Evolutionary conservation across 176 grass and related monocot species (phyloP), one percentile per base, ranked within the genome.

Genomic region (Leersia perrieri): DNA sequence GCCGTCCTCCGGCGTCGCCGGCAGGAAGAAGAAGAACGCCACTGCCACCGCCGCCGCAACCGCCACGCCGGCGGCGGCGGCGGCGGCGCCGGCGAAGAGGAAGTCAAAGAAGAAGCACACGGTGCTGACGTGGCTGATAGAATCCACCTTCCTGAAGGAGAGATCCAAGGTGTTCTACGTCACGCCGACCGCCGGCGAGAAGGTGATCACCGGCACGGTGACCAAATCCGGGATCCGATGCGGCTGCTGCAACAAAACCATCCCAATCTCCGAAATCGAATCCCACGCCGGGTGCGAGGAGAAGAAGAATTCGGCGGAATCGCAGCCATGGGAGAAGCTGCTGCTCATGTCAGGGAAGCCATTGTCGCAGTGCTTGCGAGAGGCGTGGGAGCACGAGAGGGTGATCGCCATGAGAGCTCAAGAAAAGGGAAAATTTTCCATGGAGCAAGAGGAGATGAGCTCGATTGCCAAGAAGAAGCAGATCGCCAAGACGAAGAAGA

Each of bases 51-150:
- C n/a, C n/a, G n/a, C n/a, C n/a, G n/a, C n/a, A n/a, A n/a, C n/a
- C n/a, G n/a, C n/a, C n/a, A n/a, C n/a, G n/a, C n/a, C n/a, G n/a
- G n/a, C n/a, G n/a, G n/a, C n/a, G n/a, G n/a, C n/a, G n/a, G n/a
- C n/a, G n/a, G n/a, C n/a, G n/a, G n/a, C n/a, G n/a, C n/a, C n/a
- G n/a, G n/a, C n/a, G n/a, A n/a, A n/a, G n/a, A n/a, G n/a, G n/a
- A n/a, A n/a, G n/a, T n/a, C n/a, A n/a, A n/a, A n/a, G 63, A 86
- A 74, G 78, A 90, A 81, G 84, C 79, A 86, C 80, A 95, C 93
- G 15, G 26, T 97, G 1, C 80, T 97, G 41, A 89, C 91, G 20
- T 93, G 87, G 89, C 82, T 97, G 83, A 89, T 93, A 66, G 86
- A 93, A 68, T 31, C 77, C 36, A 86, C 86, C 63, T 75, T 76